Conservation (phyloP, 1,284 basidiomycete species). For the Boletus sp. region DNA sequence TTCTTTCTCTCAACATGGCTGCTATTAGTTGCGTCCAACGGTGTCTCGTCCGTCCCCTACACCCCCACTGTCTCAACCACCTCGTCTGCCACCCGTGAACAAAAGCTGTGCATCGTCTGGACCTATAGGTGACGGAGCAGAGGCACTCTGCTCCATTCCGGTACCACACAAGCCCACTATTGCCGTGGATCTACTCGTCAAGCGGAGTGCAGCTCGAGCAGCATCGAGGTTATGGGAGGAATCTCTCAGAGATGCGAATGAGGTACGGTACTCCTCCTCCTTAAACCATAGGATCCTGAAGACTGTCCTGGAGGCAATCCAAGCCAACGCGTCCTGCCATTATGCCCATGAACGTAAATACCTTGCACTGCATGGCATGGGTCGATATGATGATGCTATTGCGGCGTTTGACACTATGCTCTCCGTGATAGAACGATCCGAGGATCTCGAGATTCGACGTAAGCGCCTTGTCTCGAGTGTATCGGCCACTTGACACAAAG, state of each 20-base stretch:
- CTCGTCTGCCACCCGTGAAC: neutral
- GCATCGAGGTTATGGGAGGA: neutral
- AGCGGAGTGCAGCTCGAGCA: neutral
- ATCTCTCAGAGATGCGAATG: constrained; percentile 8
- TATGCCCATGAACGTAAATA: constrained; percentile 5
- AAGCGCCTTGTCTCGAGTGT: neutral
- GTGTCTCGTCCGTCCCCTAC: neutral
- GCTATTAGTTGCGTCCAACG: neutral
- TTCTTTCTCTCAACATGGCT: neutral
- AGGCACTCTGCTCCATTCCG: neutral
- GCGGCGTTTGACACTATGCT: constrained; percentile 2
- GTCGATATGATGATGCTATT: constrained; percentile 9
- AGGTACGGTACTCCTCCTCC: neutral
- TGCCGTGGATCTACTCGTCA: neutral
- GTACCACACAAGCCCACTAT: neutral
- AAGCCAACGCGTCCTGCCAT: neutral
- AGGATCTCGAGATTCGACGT: constrained; percentile 4
- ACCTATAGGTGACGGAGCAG: too few relatives aligned
- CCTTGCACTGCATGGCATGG: constrained; percentile 3
- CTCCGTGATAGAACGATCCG: neutral
- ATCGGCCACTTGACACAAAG: neutral
- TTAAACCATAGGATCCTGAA: neutral
- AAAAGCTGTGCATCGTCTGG: neutral
- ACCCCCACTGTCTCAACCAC: neutral
- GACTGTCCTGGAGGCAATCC: constrained; percentile 1